Evolutionary conservation across 2,329 filamentous ascomycete genomes (phyloP), one percentile per base, ranked within the genome.

Genomic region (Graphilbum ipis-grandicollis): DNA sequence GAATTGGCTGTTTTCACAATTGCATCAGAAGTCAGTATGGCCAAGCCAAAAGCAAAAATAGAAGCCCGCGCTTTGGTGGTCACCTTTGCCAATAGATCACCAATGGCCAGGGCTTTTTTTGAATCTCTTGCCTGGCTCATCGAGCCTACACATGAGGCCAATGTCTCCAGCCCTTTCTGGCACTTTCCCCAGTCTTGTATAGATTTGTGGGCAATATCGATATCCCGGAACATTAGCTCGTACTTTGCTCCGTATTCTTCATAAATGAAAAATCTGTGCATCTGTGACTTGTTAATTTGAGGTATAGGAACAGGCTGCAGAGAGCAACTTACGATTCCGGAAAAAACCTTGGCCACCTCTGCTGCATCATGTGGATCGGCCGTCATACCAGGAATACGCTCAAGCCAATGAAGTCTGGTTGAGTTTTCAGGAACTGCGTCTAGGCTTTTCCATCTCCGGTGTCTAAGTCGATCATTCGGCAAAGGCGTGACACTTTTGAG

Each of bases 191-290:
- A 93, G 35, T 79, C 68, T 19, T 74, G 73, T 46, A 82, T 68
- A 7, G 68, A 70, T 41, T 75, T 69, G 43, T 80, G 73, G 14
- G 78, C 66, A 19, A 75, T 66, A 25, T 75, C 71, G 26, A 92
- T 60, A 44, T 93, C 83, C 44, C 79, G 75, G 33, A 79, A 74
- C 63, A 94, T 80, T 45, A 84, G 66, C 46, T 92, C 83, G 54
- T 90, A 93, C 51, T 88, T 88, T 36, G 80, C 79, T 26, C 82
- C 81, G 52, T 93, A 98, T 47, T 93, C 82, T 57, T 93, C 81
- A 52, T 98, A 98, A 35, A 79, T 65, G 50, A 81, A 79, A 57
- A 96, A 90, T 0, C 75, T 74, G 41, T 72, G 70, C 59, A 92
- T 77, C 82, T 93, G 36, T 17, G 13, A 30, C 19, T n/a, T n/a